These are phyloP conservation scores for Plasmodium adleri DNA, from an alignment of 169 alveolate species.

Conservation along the genomic window DNA sequence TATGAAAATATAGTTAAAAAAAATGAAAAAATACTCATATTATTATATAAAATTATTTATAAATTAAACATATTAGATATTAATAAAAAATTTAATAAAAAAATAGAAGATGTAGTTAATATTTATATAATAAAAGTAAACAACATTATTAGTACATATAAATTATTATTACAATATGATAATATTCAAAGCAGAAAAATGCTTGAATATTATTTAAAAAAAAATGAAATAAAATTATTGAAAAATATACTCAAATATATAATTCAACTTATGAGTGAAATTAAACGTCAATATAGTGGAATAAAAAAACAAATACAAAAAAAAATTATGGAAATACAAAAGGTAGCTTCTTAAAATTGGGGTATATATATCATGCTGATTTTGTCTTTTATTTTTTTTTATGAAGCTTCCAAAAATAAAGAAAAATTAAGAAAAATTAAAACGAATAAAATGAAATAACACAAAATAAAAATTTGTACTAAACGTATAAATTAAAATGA, in stretches of 20 bases:
- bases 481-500: too few species aligned
- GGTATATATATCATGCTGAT: too few species aligned
- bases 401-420: too few species aligned
- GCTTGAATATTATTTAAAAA: slow-evolving; percentile 14
- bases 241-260: slow-evolving; percentile 16
- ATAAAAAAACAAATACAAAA: slow-evolving; percentile 11
- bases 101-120: slow-evolving; percentile 14
- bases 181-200: background rate
- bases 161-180: slow-evolving; percentile 2
- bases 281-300: slow-evolving; percentile 18
- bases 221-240: slow-evolving; percentile 9
- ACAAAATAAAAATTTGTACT: too few species aligned
- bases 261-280: slow-evolving; percentile 19
- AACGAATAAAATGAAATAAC: too few species aligned
- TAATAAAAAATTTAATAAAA: slow-evolving; percentile 1
- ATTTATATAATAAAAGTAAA: slow-evolving; percentile 11
- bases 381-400: too few species aligned
- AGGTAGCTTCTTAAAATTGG: background rate
- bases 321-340: slow-evolving; percentile 11
- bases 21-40: slow-evolving; percentile 14
- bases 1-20: slow-evolving; percentile 9
- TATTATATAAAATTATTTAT: slow-evolving; percentile 15
- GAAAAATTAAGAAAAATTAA: too few species aligned
- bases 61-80: slow-evolving; percentile 1
- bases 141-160: slow-evolving; percentile 10